Percentiles rank a stretch among this genome's conserved stretches.
Evolutionary conservation across 768 basidiomycete species (phyloP).

Genomic region (Auriculariales sp.): DNA sequence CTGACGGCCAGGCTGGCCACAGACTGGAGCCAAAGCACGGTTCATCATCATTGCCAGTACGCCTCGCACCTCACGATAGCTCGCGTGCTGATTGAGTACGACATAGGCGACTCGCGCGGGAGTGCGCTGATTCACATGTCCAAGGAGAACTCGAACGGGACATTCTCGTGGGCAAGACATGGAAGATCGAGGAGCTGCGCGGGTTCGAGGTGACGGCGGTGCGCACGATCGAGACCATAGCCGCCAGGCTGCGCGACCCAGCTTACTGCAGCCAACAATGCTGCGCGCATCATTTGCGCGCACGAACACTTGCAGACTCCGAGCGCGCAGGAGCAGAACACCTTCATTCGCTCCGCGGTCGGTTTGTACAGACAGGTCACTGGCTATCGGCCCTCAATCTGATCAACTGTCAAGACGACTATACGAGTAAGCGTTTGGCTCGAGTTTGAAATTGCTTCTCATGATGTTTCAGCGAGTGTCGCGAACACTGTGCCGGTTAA

Average conservation of each 20-base stretch:
- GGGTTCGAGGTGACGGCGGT: constrained; percentile 66
- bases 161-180: constrained; percentile 96
- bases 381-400: constrained; percentile 3
- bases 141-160: constrained; percentile 85
- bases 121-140: constrained; percentile 84
- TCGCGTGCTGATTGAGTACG: neutral
- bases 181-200: constrained; percentile 73
- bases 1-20: constrained; percentile 39
- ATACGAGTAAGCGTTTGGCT: neutral
- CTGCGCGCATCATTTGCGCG: constrained; percentile 81
- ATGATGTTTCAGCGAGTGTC: too few species aligned
- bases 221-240: constrained; percentile 16
- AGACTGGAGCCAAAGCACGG: too few species aligned
- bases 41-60: constrained; percentile 84
- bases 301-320: constrained; percentile 84
- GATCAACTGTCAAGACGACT: neutral
- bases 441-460: too few species aligned
- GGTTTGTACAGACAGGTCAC: constrained; percentile 23
- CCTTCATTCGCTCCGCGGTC: constrained; percentile 55
- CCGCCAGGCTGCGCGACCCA: constrained; percentile 12
- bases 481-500: too few species aligned
- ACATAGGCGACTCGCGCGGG: constrained; percentile 48
- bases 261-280: constrained; percentile 37
- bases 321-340: constrained; percentile 48
- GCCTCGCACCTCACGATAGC: constrained; percentile 20